Conservation (phyloP, 768 basidiomycete genomes). For the Suillus paluster region DNA sequence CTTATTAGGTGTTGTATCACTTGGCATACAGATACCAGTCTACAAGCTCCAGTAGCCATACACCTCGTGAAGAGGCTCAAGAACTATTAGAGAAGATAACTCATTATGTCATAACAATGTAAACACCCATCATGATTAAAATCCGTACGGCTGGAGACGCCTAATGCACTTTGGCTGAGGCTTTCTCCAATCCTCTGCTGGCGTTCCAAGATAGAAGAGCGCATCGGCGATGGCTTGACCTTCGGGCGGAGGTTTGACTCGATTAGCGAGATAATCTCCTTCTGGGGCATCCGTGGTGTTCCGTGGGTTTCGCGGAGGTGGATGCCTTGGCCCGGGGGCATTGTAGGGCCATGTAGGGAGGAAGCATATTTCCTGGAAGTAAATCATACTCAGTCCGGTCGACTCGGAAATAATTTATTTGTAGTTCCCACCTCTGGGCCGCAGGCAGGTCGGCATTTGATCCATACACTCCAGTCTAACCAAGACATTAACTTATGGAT, state of each 20-base stretch:
- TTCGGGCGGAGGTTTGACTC: background rate
- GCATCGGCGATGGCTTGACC: background rate
- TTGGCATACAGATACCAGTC: background rate
- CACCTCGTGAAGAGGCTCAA: no score
- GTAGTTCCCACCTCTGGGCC: slow-evolving; percentile 18
- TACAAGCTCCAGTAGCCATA: no score
- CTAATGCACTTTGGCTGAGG: slow-evolving; percentile 7
- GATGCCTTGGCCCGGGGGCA: background rate
- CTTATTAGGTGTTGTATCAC: background rate
- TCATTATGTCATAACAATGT: no score
- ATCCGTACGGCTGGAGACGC: background rate
- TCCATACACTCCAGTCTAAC: slow-evolving; percentile 28
- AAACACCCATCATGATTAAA: background rate
- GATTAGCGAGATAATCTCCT: background rate
- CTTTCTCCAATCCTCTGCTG: slow-evolving; percentile 1
- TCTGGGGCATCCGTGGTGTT: no score
- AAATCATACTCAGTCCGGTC: background rate
- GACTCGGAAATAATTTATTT: background rate
- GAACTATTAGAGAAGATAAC: no score
- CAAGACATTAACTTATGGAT: slow-evolving; percentile 19
- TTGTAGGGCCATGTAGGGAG: slow-evolving; percentile 23
- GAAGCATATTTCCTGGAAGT: slow-evolving; percentile 28
- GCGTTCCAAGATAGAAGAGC: background rate
- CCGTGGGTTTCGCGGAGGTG: no score
- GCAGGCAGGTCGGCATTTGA: slow-evolving; percentile 22